Conservation (phyloP, 2,329 filamentous ascomycete species). For the Cladosporium sp. region DNA sequence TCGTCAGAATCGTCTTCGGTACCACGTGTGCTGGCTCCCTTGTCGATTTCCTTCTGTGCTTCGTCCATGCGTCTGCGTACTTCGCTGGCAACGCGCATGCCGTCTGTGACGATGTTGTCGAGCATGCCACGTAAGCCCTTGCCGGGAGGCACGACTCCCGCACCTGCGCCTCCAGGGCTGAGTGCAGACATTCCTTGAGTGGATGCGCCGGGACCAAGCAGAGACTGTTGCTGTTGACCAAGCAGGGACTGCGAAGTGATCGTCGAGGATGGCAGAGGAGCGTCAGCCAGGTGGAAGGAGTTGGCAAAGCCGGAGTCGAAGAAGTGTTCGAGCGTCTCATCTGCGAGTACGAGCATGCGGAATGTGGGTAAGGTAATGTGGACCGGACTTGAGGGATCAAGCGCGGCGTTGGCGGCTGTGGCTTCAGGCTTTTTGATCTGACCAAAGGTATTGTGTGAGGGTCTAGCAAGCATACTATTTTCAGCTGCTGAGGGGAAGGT, state of each 20-base stretch:
- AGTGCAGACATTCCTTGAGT: constrained; percentile 20
- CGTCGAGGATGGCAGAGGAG: constrained; percentile 45
- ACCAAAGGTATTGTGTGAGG: constrained; percentile 30
- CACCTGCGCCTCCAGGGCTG: constrained; percentile 30
- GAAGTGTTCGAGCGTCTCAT: constrained; percentile 92
- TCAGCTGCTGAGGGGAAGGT: constrained; percentile 20
- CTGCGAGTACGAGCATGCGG: constrained; percentile 95
- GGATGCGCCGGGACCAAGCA: constrained; percentile 16
- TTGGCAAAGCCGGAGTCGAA: constrained; percentile 94
- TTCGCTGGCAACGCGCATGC: constrained; percentile 91
- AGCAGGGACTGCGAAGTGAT: constrained; percentile 62
- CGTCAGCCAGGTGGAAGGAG: constrained; percentile 82
- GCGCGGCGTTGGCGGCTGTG: constrained; percentile 78
- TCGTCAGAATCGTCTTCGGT: constrained; percentile 51
- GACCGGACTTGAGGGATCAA: constrained; percentile 88
- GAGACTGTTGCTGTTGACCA: constrained; percentile 53
- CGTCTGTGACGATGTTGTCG: constrained; percentile 96
- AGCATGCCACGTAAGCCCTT: constrained; percentile 86
- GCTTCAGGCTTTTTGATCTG: constrained; percentile 51
- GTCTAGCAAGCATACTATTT: constrained; percentile 23
- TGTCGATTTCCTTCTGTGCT: constrained; percentile 85
- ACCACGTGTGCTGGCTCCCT: constrained; percentile 62
- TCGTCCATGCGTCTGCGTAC: constrained; percentile 92
- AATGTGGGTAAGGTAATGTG: constrained; percentile 97
- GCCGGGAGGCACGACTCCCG: constrained; percentile 57